These are phyloP conservation scores for Fusarium avenaceum DNA, from an alignment of 2,329 filamentous ascomycete genomes.

Conservation along the genomic window DNA sequence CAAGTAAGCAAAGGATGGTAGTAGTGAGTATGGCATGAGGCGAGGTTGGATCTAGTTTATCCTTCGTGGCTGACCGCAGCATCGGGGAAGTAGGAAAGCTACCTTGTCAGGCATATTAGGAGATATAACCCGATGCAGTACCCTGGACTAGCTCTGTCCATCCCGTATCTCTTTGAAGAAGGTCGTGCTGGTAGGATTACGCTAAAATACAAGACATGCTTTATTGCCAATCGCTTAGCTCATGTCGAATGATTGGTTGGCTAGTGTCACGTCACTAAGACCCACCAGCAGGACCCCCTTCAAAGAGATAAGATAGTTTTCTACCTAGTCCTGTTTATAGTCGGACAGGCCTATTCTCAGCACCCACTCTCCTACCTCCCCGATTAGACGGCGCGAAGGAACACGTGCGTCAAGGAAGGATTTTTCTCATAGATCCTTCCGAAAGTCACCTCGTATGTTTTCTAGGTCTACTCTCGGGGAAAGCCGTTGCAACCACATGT, in stretches of 20 bases:
- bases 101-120: not conserved
- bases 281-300: too few species aligned
- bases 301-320: not conserved
- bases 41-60: conserved; percentile 5
- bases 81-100: conserved; percentile 2
- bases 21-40: conserved; percentile 1
- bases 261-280: too few species aligned
- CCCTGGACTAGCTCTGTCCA: not conserved
- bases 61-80: conserved; percentile 10
- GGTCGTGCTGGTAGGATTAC: too few species aligned
- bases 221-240: too few species aligned
- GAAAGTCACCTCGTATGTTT: conserved; percentile 13
- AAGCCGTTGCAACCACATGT: conserved; percentile 3
- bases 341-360: not conserved
- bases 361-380: conserved; percentile 1
- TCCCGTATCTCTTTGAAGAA: conserved; percentile 45
- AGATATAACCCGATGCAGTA: not conserved
- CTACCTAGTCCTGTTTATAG: not conserved
- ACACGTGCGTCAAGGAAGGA: conserved; percentile 2
- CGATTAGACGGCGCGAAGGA: conserved; percentile 7
- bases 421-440: not conserved
- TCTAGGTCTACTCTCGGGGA: not conserved
- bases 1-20: not conserved
- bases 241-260: too few species aligned
- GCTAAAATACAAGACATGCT: too few species aligned